Conservation (phyloP, 352 stramenopile genomes). For the Peronospora farinosa region DNA sequence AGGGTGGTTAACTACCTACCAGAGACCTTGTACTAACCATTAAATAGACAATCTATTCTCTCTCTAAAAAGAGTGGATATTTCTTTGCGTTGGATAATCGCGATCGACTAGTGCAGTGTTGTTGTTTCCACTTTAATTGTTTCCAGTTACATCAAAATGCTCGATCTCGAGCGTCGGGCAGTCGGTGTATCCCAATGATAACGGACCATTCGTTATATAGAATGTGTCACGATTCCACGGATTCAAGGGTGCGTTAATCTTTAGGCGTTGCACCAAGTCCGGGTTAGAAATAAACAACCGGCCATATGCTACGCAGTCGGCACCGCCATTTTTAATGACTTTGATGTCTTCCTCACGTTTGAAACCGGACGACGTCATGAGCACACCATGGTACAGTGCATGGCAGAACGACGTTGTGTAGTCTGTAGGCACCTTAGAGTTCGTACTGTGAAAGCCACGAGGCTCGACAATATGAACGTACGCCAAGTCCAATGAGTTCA, state of each 20-base stretch:
- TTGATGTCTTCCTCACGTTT: slow-evolving; percentile 29
- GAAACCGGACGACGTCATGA: slow-evolving; percentile 53
- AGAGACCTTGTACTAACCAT: too few species aligned
- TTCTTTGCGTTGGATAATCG: background rate
- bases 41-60: too few species aligned
- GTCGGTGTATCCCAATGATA: slow-evolving; percentile 39
- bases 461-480: slow-evolving; percentile 59
- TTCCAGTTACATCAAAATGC: slow-evolving; percentile 1
- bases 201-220: slow-evolving; percentile 27
- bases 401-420: slow-evolving; percentile 43
- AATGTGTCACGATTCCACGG: slow-evolving; percentile 35
- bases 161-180: slow-evolving; percentile 28
- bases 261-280: slow-evolving; percentile 47
- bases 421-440: slow-evolving; percentile 26
- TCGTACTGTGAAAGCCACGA: slow-evolving; percentile 30
- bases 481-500: slow-evolving; percentile 34
- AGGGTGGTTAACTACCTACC: too few species aligned
- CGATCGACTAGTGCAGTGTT: too few species aligned
- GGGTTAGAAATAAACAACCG: slow-evolving; percentile 65
- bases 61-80: too few species aligned
- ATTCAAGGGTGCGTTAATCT: slow-evolving; percentile 33
- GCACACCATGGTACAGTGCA: slow-evolving; percentile 37
- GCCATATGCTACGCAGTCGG: slow-evolving; percentile 53
- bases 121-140: background rate
- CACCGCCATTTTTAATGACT: slow-evolving; percentile 29